Evolutionary conservation across 352 stramenopile genomes (phyloP).

Genomic region (Phytophthora boehmeriae): DNA sequence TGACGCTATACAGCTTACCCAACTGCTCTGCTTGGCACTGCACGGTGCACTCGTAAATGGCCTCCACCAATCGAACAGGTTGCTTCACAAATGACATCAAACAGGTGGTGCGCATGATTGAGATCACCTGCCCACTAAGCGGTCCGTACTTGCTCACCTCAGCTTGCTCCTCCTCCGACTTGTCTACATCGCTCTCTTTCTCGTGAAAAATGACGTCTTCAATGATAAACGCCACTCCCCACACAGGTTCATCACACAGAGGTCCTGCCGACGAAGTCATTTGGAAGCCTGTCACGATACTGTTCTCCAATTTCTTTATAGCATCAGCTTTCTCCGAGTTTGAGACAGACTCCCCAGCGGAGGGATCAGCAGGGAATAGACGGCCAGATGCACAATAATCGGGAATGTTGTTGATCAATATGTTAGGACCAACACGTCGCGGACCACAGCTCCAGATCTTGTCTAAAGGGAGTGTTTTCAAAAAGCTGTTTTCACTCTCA

Average conservation of each 20-base stretch:
- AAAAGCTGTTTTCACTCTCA: slow-evolving; percentile 54
- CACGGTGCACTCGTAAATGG: slow-evolving; percentile 90
- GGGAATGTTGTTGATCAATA: slow-evolving; percentile 80
- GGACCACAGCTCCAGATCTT: slow-evolving; percentile 81
- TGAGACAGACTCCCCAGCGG: background rate
- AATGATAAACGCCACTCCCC: slow-evolving; percentile 89
- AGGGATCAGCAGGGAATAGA: slow-evolving; percentile 21
- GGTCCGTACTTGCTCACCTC: slow-evolving; percentile 64
- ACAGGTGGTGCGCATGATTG: slow-evolving; percentile 74
- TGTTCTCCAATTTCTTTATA: slow-evolving; percentile 77
- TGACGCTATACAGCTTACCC: slow-evolving; percentile 94
- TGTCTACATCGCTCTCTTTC: slow-evolving; percentile 35
- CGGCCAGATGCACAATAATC: slow-evolving; percentile 32
- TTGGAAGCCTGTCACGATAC: slow-evolving; percentile 85
- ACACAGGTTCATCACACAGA: slow-evolving; percentile 91
- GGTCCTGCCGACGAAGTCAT: slow-evolving; percentile 82
- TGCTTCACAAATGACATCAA: slow-evolving; percentile 83
- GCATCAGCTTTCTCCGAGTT: slow-evolving; percentile 29
- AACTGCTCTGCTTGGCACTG: slow-evolving; percentile 91
- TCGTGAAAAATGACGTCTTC: slow-evolving; percentile 75
- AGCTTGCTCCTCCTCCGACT: slow-evolving; percentile 25
- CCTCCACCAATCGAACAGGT: slow-evolving; percentile 91
- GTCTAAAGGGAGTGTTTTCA: slow-evolving; percentile 53
- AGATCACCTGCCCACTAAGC: slow-evolving; percentile 84
- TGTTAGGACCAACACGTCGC: slow-evolving; percentile 71